Evolutionary conservation across 257 asterid species (phyloP).

Genomic region (Solanum virginianum): DNA sequence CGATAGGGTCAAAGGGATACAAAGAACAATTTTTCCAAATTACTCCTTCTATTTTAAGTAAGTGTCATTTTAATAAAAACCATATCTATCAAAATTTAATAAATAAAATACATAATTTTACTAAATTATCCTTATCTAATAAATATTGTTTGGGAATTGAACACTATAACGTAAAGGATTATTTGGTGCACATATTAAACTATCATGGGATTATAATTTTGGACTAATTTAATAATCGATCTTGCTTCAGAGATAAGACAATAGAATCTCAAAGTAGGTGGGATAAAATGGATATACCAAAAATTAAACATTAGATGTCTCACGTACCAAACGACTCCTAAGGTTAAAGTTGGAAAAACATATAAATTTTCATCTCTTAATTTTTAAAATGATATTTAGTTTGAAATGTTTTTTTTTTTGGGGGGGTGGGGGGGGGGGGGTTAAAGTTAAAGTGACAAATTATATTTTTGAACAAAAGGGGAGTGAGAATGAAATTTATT

Average conservation of each 20-base stretch:
- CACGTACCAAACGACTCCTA: background rate
- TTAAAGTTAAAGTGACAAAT: background rate
- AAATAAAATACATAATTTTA: background rate
- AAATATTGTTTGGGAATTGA: background rate
- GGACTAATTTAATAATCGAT: no score
- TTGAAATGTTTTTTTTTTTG: background rate
- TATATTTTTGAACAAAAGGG: background rate
- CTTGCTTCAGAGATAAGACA: no score
- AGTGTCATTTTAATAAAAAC: background rate
- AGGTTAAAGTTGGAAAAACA: background rate
- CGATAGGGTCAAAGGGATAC: background rate
- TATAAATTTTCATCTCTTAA: background rate
- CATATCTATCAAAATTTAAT: no score
- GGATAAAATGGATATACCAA: background rate
- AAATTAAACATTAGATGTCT: background rate
- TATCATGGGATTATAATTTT: no score
- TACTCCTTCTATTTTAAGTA: background rate
- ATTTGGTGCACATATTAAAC: background rate
- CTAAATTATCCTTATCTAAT: background rate
- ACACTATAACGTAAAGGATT: background rate
- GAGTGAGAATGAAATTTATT: background rate
- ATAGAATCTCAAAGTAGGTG: background rate
- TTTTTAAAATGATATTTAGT: background rate
- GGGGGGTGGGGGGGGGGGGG: no score
- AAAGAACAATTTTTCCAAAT: background rate